Base-by-base conservation (phyloP, 306 rosid species). In the Vicia faba region DNA sequence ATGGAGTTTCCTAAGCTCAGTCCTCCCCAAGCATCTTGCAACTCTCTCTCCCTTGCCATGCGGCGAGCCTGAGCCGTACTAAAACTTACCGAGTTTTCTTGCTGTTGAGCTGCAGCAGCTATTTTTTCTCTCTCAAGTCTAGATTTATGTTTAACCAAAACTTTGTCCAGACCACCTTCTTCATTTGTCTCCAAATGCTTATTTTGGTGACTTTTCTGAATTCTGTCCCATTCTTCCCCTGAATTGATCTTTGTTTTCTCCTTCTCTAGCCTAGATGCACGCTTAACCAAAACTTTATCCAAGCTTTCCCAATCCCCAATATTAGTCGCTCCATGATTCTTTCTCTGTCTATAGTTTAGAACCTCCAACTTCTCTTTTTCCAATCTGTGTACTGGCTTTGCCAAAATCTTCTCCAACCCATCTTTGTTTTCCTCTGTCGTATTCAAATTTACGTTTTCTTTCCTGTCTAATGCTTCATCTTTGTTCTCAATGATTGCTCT, bases 11-110 rank as follows among this genome's bases (percentile, higher is more conserved):
- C 97, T 75, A 93, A 76, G 78, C 95, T 75, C 70, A 84, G 36
- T 54, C 97, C 97, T 67, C 90, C 95, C 97, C 98, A 93, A 11
- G 84, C 82, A 73, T 88, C 93, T 71, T 88, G 87, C 75, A 86
- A 74, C 70, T 89, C 95, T 78, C 79, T 84, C 66, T 84, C 97
- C 85, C 95, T 93, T 56, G 87, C 89, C 82, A 82, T 81, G 49
- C 89, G 88, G n/a, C 87, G 95, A 64, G 69, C 11, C 41, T 33
- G 55, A 31, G 84, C 36, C 36, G 36, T 31, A 31, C 38, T 82
- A 31, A 2, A 14, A 67, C 69, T 93, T 62, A 71, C 58, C 28
- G 73, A 56, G 39, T 79, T 78, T 56, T 84, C 89, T 46, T 77
- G 77, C 68, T 82, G 83, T 70, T 71, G 79, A 64, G 87, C 76